These are phyloP conservation scores for Wallemia ichthyophaga DNA, from an alignment of 1,284 basidiomycete species.

Conservation along the genomic window DNA sequence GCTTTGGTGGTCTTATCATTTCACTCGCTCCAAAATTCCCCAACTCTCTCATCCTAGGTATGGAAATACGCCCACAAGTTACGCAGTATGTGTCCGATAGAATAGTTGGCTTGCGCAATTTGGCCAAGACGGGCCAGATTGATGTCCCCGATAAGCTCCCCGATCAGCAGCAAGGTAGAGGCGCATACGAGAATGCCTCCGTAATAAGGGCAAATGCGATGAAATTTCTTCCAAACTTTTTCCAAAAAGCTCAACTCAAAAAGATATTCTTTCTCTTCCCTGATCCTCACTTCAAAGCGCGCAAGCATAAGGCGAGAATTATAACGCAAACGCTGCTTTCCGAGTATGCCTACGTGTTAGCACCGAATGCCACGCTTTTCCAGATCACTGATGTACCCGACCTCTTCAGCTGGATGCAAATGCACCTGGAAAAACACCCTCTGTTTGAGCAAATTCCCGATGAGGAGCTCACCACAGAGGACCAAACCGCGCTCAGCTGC, in stretches of 20 bases:
- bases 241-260: slow-evolving; percentile 58
- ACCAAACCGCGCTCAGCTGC: slow-evolving; percentile 35
- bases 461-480: slow-evolving; percentile 33
- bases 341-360: slow-evolving; percentile 70
- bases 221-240: slow-evolving; percentile 98
- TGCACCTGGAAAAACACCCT: slow-evolving; percentile 56
- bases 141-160: neutral
- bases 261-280: slow-evolving; percentile 97
- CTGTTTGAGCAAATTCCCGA: slow-evolving; percentile 55
- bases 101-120: slow-evolving; percentile 47
- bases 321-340: slow-evolving; percentile 79
- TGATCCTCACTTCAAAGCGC: slow-evolving; percentile 91
- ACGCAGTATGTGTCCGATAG: slow-evolving; percentile 88
- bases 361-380: slow-evolving; percentile 75
- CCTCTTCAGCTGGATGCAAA: slow-evolving; percentile 81
- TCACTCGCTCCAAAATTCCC: slow-evolving; percentile 72
- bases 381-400: slow-evolving; percentile 88
- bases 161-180: slow-evolving; percentile 9
- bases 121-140: slow-evolving; percentile 4
- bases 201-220: slow-evolving; percentile 88
- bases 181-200: slow-evolving; percentile 57
- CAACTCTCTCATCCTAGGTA: slow-evolving; percentile 79
- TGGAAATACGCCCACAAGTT: slow-evolving; percentile 92
- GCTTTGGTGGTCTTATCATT: slow-evolving; percentile 82
- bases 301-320: slow-evolving; percentile 90